phyloP scores from a whole-genome alignment of 345 rosid genomes.

The Crucihimalaya himalaica region DNA sequence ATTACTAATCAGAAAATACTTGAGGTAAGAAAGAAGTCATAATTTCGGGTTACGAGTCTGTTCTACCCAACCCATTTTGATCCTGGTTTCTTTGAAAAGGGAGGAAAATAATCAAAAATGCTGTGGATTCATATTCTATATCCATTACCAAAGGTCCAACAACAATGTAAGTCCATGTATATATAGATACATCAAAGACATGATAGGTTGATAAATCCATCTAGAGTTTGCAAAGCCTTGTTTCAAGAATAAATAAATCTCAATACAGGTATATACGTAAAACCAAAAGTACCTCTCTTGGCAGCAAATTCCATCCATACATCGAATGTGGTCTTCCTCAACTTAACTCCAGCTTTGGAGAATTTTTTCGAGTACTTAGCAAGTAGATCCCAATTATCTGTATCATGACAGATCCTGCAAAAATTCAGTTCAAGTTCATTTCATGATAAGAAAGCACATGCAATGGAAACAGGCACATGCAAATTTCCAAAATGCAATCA shows the following conservation, averaged over 20 bases:
- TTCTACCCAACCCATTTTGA: not conserved
- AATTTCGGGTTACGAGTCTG: not conserved
- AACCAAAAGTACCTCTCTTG: slow-evolving; percentile 53
- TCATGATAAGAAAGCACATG: slow-evolving; percentile 3
- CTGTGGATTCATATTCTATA: not conserved
- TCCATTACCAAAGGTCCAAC: not conserved
- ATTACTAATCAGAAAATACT: not conserved
- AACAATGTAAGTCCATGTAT: not conserved
- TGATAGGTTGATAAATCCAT: not conserved
- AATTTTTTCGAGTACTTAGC: slow-evolving; percentile 62
- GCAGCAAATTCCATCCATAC: slow-evolving; percentile 83
- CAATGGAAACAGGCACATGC: not conserved
- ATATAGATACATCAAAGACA: not conserved
- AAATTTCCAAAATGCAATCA: not conserved
- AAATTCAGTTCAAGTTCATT: slow-evolving; percentile 16
- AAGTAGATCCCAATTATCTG: slow-evolving; percentile 65
- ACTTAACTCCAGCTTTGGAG: slow-evolving; percentile 69
- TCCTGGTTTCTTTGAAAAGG: not conserved
- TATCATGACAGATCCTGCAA: slow-evolving; percentile 70
- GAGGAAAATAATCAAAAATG: not conserved
- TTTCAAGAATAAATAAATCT: not conserved
- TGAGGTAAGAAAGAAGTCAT: not conserved
- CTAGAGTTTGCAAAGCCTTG: not conserved
- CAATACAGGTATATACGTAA: not conserved
- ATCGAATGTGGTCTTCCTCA: slow-evolving; percentile 67